Evolutionary conservation across 2,329 filamentous ascomycete genomes (phyloP).

Genomic region (Penicillium rolfsii): DNA sequence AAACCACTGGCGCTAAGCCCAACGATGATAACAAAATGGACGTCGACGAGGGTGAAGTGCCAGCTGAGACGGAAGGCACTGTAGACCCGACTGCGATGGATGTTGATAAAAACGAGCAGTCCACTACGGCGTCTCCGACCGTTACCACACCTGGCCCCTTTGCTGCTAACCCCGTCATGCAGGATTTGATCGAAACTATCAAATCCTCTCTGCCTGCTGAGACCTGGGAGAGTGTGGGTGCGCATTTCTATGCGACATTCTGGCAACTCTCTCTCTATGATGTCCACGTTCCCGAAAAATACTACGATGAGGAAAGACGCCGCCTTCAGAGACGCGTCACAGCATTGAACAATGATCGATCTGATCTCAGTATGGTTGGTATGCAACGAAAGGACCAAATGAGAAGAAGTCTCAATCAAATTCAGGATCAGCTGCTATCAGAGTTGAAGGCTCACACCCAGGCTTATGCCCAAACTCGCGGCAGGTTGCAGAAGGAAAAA

Average conservation of each 20-base stretch:
- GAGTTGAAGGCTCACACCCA: constrained; percentile 74
- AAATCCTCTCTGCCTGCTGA: constrained; percentile 63
- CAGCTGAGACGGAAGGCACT: constrained; percentile 23
- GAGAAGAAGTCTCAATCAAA: constrained; percentile 71
- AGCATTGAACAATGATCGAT: constrained; percentile 69
- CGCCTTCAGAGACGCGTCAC: constrained; percentile 69
- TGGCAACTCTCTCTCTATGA: constrained; percentile 89
- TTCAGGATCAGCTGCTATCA: constrained; percentile 69
- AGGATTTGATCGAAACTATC: constrained; percentile 72
- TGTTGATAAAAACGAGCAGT: constrained; percentile 36
- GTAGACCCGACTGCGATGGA: constrained; percentile 38
- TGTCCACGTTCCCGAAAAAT: constrained; percentile 72
- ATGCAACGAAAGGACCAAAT: constrained; percentile 66
- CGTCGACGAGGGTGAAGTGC: constrained; percentile 33
- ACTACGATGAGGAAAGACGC: constrained; percentile 76
- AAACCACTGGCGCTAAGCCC: constrained; percentile 30
- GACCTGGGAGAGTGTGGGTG: constrained; percentile 70
- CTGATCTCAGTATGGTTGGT: constrained; percentile 70
- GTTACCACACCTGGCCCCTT: constrained; percentile 45
- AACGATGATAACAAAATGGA: constrained; percentile 43
- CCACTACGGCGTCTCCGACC: constrained; percentile 3
- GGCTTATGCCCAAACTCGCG: constrained; percentile 67
- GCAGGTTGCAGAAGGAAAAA: constrained; percentile 74
- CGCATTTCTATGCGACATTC: constrained; percentile 86
- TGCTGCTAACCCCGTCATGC: constrained; percentile 70